Evolutionary conservation across 495 filamentous ascomycete genomes (phyloP).

Genomic region (Glonium stellatum): DNA sequence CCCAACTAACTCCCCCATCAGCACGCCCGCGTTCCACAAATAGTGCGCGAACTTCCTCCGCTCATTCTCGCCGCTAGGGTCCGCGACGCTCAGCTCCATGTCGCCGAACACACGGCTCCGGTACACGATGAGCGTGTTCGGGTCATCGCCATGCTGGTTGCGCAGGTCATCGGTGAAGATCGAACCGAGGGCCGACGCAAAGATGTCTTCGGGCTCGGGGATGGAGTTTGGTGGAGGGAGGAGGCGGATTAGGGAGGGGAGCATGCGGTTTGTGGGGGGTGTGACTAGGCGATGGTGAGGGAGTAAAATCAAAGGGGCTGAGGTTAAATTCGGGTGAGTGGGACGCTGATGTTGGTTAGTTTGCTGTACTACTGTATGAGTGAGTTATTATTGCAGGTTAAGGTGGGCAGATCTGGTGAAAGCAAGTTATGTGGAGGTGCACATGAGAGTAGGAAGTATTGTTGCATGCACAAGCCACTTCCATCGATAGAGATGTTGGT

Average conservation of each 20-base stretch:
- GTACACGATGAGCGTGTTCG: slow-evolving; percentile 57
- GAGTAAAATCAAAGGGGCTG: too few relatives aligned
- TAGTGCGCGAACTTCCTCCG: slow-evolving; percentile 71
- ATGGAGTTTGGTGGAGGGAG: background rate
- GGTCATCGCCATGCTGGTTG: slow-evolving; percentile 68
- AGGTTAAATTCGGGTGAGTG: too few relatives aligned
- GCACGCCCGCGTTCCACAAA: slow-evolving; percentile 76
- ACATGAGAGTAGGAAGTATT: too few relatives aligned
- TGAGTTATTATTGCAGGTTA: background rate
- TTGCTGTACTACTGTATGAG: background rate
- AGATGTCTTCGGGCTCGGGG: slow-evolving; percentile 56
- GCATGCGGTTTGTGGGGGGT: background rate
- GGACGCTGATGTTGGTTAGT: too few relatives aligned
- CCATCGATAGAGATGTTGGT: too few relatives aligned
- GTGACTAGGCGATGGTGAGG: too few relatives aligned
- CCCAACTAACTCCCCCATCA: slow-evolving; percentile 64
- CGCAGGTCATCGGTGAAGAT: slow-evolving; percentile 72
- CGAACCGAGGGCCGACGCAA: slow-evolving; percentile 54
- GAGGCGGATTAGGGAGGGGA: slow-evolving; percentile 19
- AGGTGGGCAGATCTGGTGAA: background rate
- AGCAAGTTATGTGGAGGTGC: too few relatives aligned
- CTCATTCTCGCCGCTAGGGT: slow-evolving; percentile 50
- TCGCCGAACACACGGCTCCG: slow-evolving; percentile 40
- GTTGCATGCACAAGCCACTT: too few relatives aligned
- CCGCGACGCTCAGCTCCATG: slow-evolving; percentile 46